Base-by-base conservation (phyloP, 371 early-diverging fungal genomes). In the Circinella umbellata region DNA sequence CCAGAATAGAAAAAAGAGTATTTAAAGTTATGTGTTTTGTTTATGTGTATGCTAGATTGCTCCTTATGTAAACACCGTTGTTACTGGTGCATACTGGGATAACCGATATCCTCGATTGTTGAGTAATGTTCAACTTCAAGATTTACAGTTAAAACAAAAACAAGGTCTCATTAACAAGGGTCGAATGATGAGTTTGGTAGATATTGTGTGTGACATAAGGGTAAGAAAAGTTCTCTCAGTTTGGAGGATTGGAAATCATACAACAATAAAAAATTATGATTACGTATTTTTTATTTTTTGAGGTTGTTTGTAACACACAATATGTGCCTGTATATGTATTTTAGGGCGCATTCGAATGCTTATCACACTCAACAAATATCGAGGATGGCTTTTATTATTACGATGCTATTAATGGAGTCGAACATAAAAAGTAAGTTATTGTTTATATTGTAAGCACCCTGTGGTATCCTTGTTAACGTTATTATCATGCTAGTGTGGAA, bases 61-160 rank as follows among this genome's bases (percentile, higher is more conserved):
- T 2, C 99, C 99, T 0, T 94, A 94, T 74, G 89, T 95, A 17
- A 88, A 93, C 36, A 83, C 94, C 77, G 82, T 98, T n/a, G 84
- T 96, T 62, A 98, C 97, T 66, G 99, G 98, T 15, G 94, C 95
- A 55, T 99, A 95, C 79, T 99, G 99, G 99, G 93, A 95, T 71
- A 69, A 82, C 14, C 79, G 87, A 54, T 96, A 84, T 76, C 99
- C 99, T n/a, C 90, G 97, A 15, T 81, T 98, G 61, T 70, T 99
- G 76, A 96, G 96, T 18, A 93, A 86, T 20, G 83, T 87, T 54
- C 96, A 98, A 65, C 77, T 93, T 27, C 71, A 76, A 14, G 71
- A 87, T n/a, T 80, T 98, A 61, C 89, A 91, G 75, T 68, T 80
- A 74, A 66, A 81, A 47, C 86, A 85, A n/a, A 75, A 89, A 20